Conservation (phyloP, 2,329 filamentous ascomycete genomes). For the Phaeosphaeria sp. region DNA sequence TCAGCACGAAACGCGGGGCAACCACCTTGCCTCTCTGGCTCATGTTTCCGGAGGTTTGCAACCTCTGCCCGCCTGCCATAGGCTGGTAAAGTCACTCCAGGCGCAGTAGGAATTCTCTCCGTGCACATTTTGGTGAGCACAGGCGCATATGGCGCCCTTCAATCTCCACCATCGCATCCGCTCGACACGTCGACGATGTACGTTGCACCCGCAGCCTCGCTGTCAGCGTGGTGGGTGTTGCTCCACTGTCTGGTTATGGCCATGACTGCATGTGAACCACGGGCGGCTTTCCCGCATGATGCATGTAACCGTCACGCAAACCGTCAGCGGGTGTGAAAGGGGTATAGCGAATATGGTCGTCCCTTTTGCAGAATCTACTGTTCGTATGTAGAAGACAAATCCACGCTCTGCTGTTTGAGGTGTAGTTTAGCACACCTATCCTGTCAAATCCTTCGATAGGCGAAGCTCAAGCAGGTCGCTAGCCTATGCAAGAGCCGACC, state of each 20-base stretch:
- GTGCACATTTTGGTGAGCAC: background rate
- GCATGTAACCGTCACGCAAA: background rate
- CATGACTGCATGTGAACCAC: background rate
- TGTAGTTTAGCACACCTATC: background rate
- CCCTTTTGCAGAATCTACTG: background rate
- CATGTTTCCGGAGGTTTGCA: background rate
- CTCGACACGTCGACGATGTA: background rate
- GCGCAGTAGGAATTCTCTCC: background rate
- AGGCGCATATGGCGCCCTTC: background rate
- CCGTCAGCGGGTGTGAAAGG: background rate
- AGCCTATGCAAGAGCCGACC: background rate
- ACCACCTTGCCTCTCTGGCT: background rate
- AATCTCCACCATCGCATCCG: slow-evolving; percentile 1
- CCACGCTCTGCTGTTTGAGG: background rate
- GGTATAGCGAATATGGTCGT: background rate
- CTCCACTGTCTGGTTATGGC: background rate
- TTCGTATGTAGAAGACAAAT: background rate
- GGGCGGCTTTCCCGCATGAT: background rate
- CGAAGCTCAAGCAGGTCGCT: background rate
- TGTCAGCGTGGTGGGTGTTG: background rate
- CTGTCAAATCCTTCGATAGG: background rate
- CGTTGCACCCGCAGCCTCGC: background rate
- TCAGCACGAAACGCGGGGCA: slow-evolving; percentile 7
- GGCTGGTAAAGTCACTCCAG: background rate
- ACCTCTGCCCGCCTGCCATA: background rate